Conservation (phyloP, 257 asterid genomes). For the Capsicum chinense region DNA sequence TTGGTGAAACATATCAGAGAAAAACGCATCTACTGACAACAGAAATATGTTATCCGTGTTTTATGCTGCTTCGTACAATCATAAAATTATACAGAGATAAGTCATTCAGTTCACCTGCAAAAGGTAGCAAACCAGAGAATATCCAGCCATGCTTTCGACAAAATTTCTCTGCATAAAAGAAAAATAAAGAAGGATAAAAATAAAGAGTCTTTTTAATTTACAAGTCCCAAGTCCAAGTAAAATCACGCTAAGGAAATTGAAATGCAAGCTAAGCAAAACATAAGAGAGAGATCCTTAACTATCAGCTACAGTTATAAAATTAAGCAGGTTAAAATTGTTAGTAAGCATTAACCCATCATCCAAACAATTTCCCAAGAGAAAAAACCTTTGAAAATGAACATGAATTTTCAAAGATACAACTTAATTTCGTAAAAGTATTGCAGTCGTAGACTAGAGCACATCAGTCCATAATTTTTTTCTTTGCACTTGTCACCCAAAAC, state of each 20-base stretch:
- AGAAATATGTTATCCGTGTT: neutral
- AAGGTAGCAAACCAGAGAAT: conserved; percentile 96
- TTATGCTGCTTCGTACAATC: conserved; percentile 18
- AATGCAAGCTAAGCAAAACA: conserved; percentile 19
- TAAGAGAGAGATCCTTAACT: conserved; percentile 9
- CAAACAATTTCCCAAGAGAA: conserved; percentile 25
- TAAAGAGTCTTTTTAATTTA: conserved; percentile 2
- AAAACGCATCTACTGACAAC: conserved; percentile 11
- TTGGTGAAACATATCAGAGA: conserved; percentile 4
- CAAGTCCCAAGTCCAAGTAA: neutral
- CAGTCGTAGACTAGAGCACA: conserved; percentile 20
- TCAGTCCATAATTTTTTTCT: neutral
- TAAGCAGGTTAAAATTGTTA: neutral
- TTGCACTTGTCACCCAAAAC: neutral
- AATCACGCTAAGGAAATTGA: neutral
- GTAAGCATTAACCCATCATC: neutral
- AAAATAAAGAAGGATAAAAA: conserved; percentile 19
- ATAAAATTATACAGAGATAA: conserved; percentile 2
- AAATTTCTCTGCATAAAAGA: conserved; percentile 67
- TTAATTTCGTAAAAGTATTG: conserved; percentile 7
- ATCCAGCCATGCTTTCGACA: conserved; percentile 99
- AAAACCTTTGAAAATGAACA: neutral
- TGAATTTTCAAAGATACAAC: neutral
- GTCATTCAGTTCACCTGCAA: conserved; percentile 56
- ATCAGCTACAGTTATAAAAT: neutral